A percentile compares a stretch with the other conserved stretches of the same genome.
These are phyloP conservation scores for Corchorus capsularis DNA, from an alignment of 345 rosid species.

Conservation along the genomic window DNA sequence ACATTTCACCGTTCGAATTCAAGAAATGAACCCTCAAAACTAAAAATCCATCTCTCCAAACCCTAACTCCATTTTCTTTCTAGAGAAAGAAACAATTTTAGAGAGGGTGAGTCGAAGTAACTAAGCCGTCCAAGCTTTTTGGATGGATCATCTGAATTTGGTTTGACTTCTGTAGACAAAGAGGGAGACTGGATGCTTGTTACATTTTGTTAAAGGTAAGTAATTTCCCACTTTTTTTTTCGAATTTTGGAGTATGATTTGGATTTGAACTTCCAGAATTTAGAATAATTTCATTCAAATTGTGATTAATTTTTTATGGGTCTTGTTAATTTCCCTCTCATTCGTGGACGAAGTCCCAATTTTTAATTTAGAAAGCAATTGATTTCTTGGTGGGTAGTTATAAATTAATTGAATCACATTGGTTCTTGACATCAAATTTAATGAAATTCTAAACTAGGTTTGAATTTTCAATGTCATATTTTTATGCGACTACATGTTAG, in stretches of 20 bases:
- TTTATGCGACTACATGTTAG: neutral
- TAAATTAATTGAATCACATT: conserved; percentile 5
- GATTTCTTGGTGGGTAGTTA: neutral
- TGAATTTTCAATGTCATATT: conserved; percentile 4
- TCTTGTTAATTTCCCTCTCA: neutral
- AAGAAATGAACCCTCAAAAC: too few species aligned
- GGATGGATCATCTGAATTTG: too few species aligned
- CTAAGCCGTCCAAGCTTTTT: too few species aligned
- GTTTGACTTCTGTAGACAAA: too few species aligned
- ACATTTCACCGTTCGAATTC: too few species aligned
- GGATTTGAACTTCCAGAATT: neutral
- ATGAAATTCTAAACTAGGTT: conserved; percentile 14
- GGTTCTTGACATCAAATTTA: conserved; percentile 2
- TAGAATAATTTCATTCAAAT: neutral
- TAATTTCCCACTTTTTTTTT: neutral
- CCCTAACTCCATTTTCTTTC: too few species aligned
- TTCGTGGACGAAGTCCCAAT: neutral
- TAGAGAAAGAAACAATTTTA: too few species aligned
- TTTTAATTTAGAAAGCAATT: neutral
- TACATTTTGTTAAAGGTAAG: conserved; percentile 14
- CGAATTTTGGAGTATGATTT: neutral
- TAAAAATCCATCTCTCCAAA: too few species aligned
- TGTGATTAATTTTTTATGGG: neutral
- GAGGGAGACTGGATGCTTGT: too few species aligned
- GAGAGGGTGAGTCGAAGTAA: too few species aligned